phyloP scores from a whole-genome alignment of 306 rosid genomes.

The Parietaria judaica region DNA sequence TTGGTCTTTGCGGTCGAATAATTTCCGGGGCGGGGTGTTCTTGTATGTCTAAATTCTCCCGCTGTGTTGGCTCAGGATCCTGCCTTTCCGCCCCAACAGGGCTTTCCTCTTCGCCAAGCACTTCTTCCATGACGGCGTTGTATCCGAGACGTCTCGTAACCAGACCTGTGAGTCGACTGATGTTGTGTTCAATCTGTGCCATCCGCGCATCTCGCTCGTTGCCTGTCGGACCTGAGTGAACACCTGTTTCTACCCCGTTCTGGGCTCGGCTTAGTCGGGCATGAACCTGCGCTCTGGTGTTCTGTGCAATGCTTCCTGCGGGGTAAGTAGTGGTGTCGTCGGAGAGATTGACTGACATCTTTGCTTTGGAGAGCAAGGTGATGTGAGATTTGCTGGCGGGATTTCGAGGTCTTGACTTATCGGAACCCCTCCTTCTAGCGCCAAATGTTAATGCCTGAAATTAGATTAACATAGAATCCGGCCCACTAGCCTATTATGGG shows the following conservation, averaged over 20 bases:
- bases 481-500: too few relatives aligned
- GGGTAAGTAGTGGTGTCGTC: background rate
- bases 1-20: too few relatives aligned
- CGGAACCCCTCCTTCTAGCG: too few relatives aligned
- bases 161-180: background rate
- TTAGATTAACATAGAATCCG: too few relatives aligned
- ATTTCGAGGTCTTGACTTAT: too few relatives aligned
- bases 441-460: too few relatives aligned
- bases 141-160: background rate
- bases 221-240: background rate
- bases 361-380: too few relatives aligned
- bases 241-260: background rate
- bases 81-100: background rate
- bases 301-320: background rate
- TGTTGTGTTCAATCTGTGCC: background rate
- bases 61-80: background rate
- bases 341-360: background rate
- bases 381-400: too few relatives aligned
- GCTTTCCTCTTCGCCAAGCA: background rate
- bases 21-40: too few relatives aligned
- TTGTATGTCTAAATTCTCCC: too few relatives aligned
- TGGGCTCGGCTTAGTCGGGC: background rate
- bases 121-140: background rate
- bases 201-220: background rate
- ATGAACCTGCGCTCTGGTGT: background rate